Conservation (phyloP, 345 rosid genomes). For the Pelargonium nanum region DNA sequence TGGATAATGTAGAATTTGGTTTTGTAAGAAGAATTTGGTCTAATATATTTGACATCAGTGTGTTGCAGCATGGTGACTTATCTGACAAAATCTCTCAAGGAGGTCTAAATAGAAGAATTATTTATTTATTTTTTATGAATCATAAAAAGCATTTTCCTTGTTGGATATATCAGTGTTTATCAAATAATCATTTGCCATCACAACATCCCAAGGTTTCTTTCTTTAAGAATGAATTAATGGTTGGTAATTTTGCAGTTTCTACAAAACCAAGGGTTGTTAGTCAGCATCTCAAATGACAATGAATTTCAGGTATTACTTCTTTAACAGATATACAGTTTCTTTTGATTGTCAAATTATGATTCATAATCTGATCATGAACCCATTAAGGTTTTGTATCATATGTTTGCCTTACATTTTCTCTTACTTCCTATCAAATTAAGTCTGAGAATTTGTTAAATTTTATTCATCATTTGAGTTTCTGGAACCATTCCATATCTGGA, state of each 20-base stretch:
- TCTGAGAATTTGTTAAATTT: too few species aligned
- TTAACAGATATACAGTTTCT: not conserved
- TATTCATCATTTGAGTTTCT: not conserved
- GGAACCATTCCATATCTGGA: not conserved
- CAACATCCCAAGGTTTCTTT: constrained; percentile 1
- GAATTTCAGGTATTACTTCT: constrained; percentile 46
- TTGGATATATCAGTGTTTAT: too few species aligned
- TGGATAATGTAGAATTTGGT: not conserved
- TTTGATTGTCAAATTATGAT: not conserved
- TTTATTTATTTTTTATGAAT: too few species aligned
- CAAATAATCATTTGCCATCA: not conserved
- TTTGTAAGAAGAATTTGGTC: not conserved
- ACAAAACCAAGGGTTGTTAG: constrained; percentile 47
- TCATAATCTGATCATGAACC: not conserved
- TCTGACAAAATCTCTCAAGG: not conserved
- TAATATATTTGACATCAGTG: not conserved
- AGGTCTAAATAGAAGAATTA: not conserved
- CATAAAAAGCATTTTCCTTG: not conserved
- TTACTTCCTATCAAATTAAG: not conserved
- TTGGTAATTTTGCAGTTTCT: constrained; percentile 37
- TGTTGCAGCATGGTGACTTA: not conserved
- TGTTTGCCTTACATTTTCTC: not conserved
- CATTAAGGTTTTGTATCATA: not conserved
- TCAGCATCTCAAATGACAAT: constrained; percentile 42
- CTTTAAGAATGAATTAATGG: not conserved